Base-by-base conservation (phyloP, 2,329 filamentous ascomycete genomes). In the Pyricularia grisea region DNA sequence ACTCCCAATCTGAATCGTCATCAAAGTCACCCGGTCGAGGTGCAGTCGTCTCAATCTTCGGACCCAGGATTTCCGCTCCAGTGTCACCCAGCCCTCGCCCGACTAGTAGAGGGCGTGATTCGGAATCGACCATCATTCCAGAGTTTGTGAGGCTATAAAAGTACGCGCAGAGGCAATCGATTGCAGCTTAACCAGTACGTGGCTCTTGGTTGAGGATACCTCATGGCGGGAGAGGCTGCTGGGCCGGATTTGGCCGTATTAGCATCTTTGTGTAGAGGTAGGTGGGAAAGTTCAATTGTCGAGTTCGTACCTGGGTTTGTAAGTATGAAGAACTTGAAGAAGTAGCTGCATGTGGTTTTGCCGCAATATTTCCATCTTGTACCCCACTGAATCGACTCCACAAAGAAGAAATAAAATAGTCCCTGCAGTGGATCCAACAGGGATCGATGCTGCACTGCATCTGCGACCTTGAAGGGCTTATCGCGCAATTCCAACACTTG, bases 1-100 rank as follows among this genome's bases (percentile, higher is more conserved):
- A 90, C 74, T 90, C 88, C 86, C 87, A 90, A 67, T 88, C 87
- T 17, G 82, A 83, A 4, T 68, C 55, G 30, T 30, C 42, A 3
- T 67, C 66, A 9, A 31, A 25, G 5, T 67, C 66, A 17, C 30
- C 66, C 4, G 25, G 17, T 4, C 25, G 60, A 28, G 27, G 60
- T 17, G 6, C 28, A 11, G 10, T 63, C 14, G 60, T 63, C 14
- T 63, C 60, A 3, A 63, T 23, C 25, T 63, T 63, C 5, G 60
- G 60, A 20, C 7, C 23, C 17, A 20, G 10, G 2, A 20, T 20
- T 4, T 63, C 7, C 27, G 60, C 12, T 9, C 5, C 25, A 28
- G 25, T 12, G 3, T 30, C 60, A 14, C 23, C 25, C n/a, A 61
- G 7, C 17, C 25, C 25, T 61, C 23, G 11, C n/a, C 23, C 25